phyloP scores from a whole-genome alignment of 2,329 filamentous ascomycete species.

The Colletotrichum zoysiae region DNA sequence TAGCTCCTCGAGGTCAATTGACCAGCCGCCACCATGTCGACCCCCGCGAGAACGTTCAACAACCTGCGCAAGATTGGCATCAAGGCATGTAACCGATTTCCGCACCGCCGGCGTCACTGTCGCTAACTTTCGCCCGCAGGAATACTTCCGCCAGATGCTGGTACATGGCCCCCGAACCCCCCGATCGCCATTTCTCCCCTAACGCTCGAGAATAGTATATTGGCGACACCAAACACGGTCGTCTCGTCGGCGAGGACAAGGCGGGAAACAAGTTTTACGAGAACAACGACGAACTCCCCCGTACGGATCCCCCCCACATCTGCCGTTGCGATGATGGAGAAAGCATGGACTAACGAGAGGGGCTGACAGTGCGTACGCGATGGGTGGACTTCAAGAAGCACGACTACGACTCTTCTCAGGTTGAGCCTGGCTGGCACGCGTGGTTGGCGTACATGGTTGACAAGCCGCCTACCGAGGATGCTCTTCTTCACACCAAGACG shows the following conservation, averaged over 20 bases:
- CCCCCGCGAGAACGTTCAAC: constrained; percentile 84
- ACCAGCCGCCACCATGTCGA: constrained; percentile 80
- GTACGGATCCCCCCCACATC: constrained; percentile 63
- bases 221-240: constrained; percentile 94
- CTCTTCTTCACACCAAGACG: constrained; percentile 74
- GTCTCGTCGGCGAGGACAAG: constrained; percentile 84
- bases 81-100: constrained; percentile 71
- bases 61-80: constrained; percentile 90
- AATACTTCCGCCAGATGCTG: constrained; percentile 92
- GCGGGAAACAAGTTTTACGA: constrained; percentile 99
- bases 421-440: constrained; percentile 97
- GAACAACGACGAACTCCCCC: constrained; percentile 92
- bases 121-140: constrained; percentile 63
- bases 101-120: constrained; percentile 16
- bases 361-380: constrained; percentile 81
- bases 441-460: constrained; percentile 97
- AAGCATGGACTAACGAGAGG: constrained; percentile 35
- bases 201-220: constrained; percentile 62
- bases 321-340: neutral
- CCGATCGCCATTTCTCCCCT: constrained; percentile 39
- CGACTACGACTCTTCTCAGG: constrained; percentile 84
- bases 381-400: constrained; percentile 97
- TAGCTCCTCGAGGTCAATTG: constrained; percentile 48
- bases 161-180: constrained; percentile 68
- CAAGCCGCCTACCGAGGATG: constrained; percentile 83